Conservation (phyloP, 2,329 filamentous ascomycete genomes). For the Cucurbitaria berberidis region DNA sequence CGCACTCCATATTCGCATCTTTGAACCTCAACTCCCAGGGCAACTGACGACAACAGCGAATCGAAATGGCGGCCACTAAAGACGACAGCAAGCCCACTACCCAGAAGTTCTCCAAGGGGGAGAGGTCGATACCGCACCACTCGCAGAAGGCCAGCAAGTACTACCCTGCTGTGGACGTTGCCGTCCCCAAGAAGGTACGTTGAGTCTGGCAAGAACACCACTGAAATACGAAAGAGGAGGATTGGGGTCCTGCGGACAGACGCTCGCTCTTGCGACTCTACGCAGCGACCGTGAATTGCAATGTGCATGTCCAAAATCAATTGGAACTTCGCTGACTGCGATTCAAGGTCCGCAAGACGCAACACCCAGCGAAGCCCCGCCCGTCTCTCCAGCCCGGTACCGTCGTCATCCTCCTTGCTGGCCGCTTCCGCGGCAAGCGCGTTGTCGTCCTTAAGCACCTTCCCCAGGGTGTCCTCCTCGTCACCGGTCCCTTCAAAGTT, state of each 20-base stretch:
- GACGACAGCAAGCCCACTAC: constrained; percentile 55
- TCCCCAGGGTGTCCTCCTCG: constrained; percentile 95
- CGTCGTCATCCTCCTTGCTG: constrained; percentile 98
- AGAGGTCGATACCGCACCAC: constrained; percentile 85
- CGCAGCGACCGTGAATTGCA: constrained; percentile 6
- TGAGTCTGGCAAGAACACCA: constrained; percentile 26
- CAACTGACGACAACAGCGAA: constrained; percentile 55
- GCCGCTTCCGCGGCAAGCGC: constrained; percentile 99
- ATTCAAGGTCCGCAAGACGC: constrained; percentile 86
- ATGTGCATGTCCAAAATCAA: constrained; percentile 4
- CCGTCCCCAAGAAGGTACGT: constrained; percentile 93
- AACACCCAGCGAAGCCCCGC: constrained; percentile 86
- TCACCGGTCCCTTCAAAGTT: constrained; percentile 99
- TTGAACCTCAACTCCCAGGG: constrained; percentile 16
- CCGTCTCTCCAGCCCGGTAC: constrained; percentile 90
- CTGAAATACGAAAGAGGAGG: constrained; percentile 20
- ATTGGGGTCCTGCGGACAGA: constrained; percentile 8
- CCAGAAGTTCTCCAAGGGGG: constrained; percentile 98
- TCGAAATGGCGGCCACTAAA: constrained; percentile 68
- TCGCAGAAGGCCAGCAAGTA: constrained; percentile 97
- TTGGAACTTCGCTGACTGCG: constrained; percentile 35
- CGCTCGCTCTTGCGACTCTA: constrained; percentile 6
- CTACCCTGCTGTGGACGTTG: constrained; percentile 95
- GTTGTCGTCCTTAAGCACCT: constrained; percentile 98
- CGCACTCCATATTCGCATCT: constrained; percentile 23